Evolutionary conservation across 495 filamentous ascomycete genomes (phyloP).

Genomic region (Penicillium coffeae): DNA sequence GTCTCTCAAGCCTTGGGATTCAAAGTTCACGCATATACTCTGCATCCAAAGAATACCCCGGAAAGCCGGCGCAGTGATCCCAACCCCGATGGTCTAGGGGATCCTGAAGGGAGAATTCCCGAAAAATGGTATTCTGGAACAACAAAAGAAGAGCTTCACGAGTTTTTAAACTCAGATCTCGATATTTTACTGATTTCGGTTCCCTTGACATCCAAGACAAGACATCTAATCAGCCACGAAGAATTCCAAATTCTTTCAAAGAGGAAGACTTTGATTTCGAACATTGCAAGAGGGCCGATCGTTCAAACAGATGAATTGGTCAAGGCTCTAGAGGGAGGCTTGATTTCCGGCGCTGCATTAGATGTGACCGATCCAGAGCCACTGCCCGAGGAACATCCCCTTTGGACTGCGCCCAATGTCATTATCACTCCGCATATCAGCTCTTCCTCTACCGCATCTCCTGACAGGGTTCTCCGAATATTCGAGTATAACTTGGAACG

Average conservation of each 20-base stretch:
- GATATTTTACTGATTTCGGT: conserved; percentile 73
- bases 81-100: conserved; percentile 74
- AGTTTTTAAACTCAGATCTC: conserved; percentile 65
- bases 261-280: conserved; percentile 54
- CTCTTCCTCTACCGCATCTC: background rate
- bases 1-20: conserved; percentile 71
- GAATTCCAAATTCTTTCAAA: conserved; percentile 68
- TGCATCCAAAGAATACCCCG: conserved; percentile 51
- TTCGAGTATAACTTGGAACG: background rate
- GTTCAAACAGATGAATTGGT: conserved; percentile 68
- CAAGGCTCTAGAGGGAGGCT: conserved; percentile 39
- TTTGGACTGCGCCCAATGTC: conserved; percentile 73
- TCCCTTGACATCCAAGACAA: conserved; percentile 67
- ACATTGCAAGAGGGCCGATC: conserved; percentile 71
- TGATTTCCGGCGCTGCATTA: conserved; percentile 68
- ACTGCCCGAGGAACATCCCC: conserved; percentile 60
- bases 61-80: conserved; percentile 58
- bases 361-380: conserved; percentile 88
- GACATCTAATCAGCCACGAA: conserved; percentile 54
- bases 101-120: conserved; percentile 69
- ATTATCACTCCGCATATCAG: conserved; percentile 80
- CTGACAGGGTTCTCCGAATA: background rate
- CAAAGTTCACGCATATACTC: conserved; percentile 79
- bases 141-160: conserved; percentile 53
- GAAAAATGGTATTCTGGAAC: conserved; percentile 68